A percentile compares a stretch with the other conserved stretches of the same genome.
Conservation (phyloP, 1,284 basidiomycete species). For the Ceratobasidium theobromae region DNA sequence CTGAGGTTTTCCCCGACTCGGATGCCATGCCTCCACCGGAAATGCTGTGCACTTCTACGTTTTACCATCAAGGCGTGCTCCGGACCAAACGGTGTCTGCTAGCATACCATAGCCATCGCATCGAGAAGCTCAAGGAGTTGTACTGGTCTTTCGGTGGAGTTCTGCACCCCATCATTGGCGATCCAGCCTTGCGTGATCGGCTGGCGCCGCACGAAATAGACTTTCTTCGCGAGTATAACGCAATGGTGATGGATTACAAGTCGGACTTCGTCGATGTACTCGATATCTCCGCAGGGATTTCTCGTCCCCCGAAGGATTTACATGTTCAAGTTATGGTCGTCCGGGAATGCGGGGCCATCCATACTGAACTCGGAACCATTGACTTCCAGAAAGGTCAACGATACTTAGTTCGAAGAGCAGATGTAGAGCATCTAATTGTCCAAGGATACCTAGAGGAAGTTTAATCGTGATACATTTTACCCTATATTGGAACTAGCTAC, state of each 20-base stretch:
- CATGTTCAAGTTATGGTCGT: slow-evolving; percentile 78
- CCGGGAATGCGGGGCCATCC: slow-evolving; percentile 83
- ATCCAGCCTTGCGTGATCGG: slow-evolving; percentile 71
- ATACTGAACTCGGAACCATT: slow-evolving; percentile 84
- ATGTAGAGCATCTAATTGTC: slow-evolving; percentile 89
- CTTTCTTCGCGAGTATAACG: slow-evolving; percentile 82
- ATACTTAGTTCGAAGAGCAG: slow-evolving; percentile 80
- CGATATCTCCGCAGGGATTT: slow-evolving; percentile 79
- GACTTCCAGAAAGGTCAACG: slow-evolving; percentile 87
- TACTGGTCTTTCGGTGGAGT: slow-evolving; percentile 96
- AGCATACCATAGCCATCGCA: slow-evolving; percentile 84
- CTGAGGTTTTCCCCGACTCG: slow-evolving; percentile 46
- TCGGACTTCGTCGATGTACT: slow-evolving; percentile 83
- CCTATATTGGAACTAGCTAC: not conserved
- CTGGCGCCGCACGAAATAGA: slow-evolving; percentile 90
- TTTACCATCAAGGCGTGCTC: slow-evolving; percentile 84
- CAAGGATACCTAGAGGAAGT: slow-evolving; percentile 82
- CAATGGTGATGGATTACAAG: slow-evolving; percentile 80
- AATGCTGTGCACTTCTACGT: slow-evolving; percentile 69
- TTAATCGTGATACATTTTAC: not conserved
- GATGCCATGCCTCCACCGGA: slow-evolving; percentile 45
- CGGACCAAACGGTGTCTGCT: slow-evolving; percentile 93
- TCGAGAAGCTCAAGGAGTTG: slow-evolving; percentile 78
- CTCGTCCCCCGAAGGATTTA: slow-evolving; percentile 76
- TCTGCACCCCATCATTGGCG: slow-evolving; percentile 78